phyloP scores from a whole-genome alignment of 768 basidiomycete genomes.

The Dendrothele bispora region DNA sequence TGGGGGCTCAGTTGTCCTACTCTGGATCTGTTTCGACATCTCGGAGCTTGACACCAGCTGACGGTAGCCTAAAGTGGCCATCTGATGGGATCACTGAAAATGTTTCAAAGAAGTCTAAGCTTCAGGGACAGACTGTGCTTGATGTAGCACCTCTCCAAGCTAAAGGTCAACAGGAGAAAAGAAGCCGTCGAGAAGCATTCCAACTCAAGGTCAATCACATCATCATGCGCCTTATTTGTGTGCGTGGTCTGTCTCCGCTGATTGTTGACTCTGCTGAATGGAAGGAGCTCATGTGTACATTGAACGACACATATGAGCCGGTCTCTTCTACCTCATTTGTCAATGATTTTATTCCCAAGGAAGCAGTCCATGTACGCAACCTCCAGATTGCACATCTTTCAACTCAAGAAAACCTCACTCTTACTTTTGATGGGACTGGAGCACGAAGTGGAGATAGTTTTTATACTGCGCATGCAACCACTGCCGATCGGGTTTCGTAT shows the following conservation, averaged over 20 bases:
- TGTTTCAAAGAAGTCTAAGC: too few relatives aligned
- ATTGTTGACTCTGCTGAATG: slow-evolving; percentile 21
- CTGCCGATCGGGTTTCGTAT: slow-evolving; percentile 5
- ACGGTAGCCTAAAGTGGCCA: slow-evolving; percentile 1
- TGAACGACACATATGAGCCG: slow-evolving; percentile 11
- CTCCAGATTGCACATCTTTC: slow-evolving; percentile 6
- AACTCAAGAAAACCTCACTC: too few relatives aligned
- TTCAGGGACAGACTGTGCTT: slow-evolving; percentile 10
- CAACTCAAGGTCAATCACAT: slow-evolving; percentile 14
- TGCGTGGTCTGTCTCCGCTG: slow-evolving; percentile 18
- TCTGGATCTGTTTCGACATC: background rate
- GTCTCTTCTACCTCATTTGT: slow-evolving; percentile 9
- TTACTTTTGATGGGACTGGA: slow-evolving; percentile 19
- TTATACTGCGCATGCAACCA: slow-evolving; percentile 21
- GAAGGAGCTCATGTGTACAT: slow-evolving; percentile 19
- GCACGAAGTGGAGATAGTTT: slow-evolving; percentile 15
- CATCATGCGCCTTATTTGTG: slow-evolving; percentile 23
- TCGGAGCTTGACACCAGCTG: background rate
- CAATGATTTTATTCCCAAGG: slow-evolving; percentile 15
- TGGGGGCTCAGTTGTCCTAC: background rate
- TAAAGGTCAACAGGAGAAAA: background rate
- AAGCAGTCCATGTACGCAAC: slow-evolving; percentile 11
- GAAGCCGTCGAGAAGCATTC: slow-evolving; percentile 6
- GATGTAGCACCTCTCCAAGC: too few relatives aligned
- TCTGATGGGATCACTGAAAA: too few relatives aligned